Evolutionary conservation across 805 yeast species (phyloP), one percentile per base, ranked within the genome.

Genomic region (Lachancea nothofagi): DNA sequence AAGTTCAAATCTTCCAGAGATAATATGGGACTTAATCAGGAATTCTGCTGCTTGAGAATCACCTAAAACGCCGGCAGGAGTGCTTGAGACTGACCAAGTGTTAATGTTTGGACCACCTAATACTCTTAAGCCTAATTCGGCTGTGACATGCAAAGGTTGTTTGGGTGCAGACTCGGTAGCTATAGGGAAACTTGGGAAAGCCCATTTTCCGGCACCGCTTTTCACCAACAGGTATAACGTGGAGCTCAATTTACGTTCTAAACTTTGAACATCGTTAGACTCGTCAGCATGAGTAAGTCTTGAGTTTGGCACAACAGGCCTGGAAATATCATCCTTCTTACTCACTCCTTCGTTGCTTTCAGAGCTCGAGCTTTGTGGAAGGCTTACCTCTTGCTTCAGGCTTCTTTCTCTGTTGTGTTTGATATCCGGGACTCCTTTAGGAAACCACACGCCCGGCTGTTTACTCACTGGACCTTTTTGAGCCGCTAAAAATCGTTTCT

Each of bases 381-480:
- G 68, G n/a, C 68, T 69, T 23, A 93, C 67, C 18, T 75, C 83
- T 61, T 93, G 96, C 59, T 83, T 84, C 52, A 66, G 69, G 45
- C 95, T 71, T 62, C 96, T 78, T 59, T 93, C 97, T 70, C 98
- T 83, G 54, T 83, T 83, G 51, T 83, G 93, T 49, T 76, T 83
- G 47, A 90, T 66, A 54, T 87, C 95, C 2, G 97, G 97, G 22
- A 75, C 69, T 45, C 97, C 97, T 44, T 76, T 74, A 12, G 89
- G 82, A 62, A 75, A 90, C 70, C 80, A 83, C 25, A 85, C 82
- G 46, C 78, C 83, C 15, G 85, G 83, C 45, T 80, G 80, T 46
- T 78, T 77, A 27, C 78, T 72, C 3, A 79, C 75, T 6, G 96
- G 95, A 40, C 80, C 80, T 43, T 71, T 75, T 59, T 90, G 95